Percentiles rank a stretch among this genome's conserved stretches.
These are phyloP conservation scores for Trichoderma gamsii DNA, from an alignment of 495 filamentous ascomycete species.

Conservation along the genomic window DNA sequence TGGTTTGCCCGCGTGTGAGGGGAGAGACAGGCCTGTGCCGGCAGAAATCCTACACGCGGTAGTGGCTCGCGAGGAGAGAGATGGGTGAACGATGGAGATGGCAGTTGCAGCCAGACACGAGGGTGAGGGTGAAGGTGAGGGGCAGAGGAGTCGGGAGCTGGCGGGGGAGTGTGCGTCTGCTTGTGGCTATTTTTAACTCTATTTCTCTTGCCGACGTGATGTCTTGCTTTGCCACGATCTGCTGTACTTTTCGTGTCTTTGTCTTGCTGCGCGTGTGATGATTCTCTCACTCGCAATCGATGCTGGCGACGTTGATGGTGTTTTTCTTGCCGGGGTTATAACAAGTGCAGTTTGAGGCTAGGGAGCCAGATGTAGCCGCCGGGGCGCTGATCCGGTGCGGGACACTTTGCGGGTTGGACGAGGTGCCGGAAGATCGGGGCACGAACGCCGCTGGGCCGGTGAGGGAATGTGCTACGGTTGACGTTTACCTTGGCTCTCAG, in stretches of 20 bases:
- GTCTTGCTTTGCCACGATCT: too few relatives aligned
- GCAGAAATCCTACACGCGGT: too few relatives aligned
- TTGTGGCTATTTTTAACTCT: too few relatives aligned
- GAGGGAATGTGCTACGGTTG: neutral
- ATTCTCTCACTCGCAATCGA: neutral
- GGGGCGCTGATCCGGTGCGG: constrained; percentile 1
- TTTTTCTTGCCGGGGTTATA: neutral
- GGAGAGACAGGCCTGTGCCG: too few relatives aligned
- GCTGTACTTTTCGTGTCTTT: neutral
- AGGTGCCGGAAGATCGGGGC: constrained; percentile 3
- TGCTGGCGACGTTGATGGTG: neutral
- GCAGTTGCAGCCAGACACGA: too few relatives aligned
- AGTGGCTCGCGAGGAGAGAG: too few relatives aligned
- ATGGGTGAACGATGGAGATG: too few relatives aligned
- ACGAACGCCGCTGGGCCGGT: neutral
- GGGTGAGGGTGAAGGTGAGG: too few relatives aligned
- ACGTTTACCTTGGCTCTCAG: neutral
- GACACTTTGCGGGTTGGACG: neutral
- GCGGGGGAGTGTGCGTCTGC: too few relatives aligned
- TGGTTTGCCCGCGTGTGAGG: too few relatives aligned
- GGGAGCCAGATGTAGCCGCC: neutral
- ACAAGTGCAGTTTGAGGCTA: neutral
- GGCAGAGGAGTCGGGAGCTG: too few relatives aligned
- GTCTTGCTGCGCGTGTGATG: neutral
- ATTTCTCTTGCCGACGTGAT: too few relatives aligned